Evolutionary conservation across 2,329 filamentous ascomycete species (phyloP), one percentile per base, ranked within the genome.

Genomic region (Xylariaceae sp.): DNA sequence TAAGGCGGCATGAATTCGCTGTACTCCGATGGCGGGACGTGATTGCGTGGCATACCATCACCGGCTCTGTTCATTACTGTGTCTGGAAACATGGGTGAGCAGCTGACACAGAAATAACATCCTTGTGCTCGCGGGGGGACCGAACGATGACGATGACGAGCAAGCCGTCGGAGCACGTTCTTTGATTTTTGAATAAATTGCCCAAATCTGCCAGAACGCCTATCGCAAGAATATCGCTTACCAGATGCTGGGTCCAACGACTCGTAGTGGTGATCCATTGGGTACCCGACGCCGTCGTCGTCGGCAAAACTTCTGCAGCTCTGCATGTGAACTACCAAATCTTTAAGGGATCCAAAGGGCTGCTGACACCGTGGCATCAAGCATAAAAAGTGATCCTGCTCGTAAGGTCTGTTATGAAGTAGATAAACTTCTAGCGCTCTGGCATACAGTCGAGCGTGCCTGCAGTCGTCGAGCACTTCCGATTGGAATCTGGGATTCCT

Each of bases 291-390:
- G 17, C 17, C 17, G 7, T 56, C 34, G 2, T 64, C 66, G 9
- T 61, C 9, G 1, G 50, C 15, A 15, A 67, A 62, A 8, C 10
- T 55, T 17, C 51, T 39, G 53, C 67, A 69, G 8, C 11, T 3
- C 15, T 65, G 65, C 3, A 68, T 59, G 44, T 69, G 67, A 3
- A 8, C 53, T 13, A 68, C 23, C 67, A 69, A 68, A 1, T 53
- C 30, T 47, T 57, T 53, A 0, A 58, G 9, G 2, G 49, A 51
- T 1, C 56, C 56, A 18, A 64, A 69, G 3, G 51, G 10, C 2
- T 23, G 42, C 8, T 7, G 34, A 51, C 67, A 69, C 15, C 47
- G 49, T 37, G 47, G 44, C 57, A 67, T 64, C 0, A 45, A 62
- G 51, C 67, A 68, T 13, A 6, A 4, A 11, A 34, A 15, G 2